Base-by-base conservation (phyloP, 148 eudicot species). In the Diospyros kaki region DNA sequence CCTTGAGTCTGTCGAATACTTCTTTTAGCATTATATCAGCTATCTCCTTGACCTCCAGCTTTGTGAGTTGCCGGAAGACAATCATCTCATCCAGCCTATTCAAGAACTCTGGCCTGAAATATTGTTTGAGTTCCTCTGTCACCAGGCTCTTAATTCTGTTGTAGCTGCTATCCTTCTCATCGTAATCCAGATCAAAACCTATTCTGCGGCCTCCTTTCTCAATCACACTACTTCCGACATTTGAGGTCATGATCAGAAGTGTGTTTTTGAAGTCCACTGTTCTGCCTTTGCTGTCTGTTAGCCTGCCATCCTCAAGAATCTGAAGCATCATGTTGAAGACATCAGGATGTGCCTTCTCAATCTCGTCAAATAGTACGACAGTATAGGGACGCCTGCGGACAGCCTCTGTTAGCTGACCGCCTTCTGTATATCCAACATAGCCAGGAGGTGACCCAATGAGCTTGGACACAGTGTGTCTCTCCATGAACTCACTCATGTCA, bases 291-390 rank as follows among this genome's bases (percentile, higher is more conserved):
- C 97, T 91, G 76, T 94, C 98, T 0, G 97, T 93, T 76, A 93
- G 58, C 79, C 98, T 84, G 6, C 98, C 98, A n/a, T 93, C 98
- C 69, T 94, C 98, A 0, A 94, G 91, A 72, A 94, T 94, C 74
- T 94, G 98, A 81, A 91, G 93, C 94, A 94, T 94, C 93, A 94
- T 85, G 73, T 91, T 91, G 79, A 94, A 91, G 53, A 94, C 97
- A 71, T 94, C 98, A 1, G 94, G 94, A 61, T 91, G 97, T 39
- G 98, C 98, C 83, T 94, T 94, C 77, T 94, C 98, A 10, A 94
- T 94, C 76, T 94, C 98, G 69, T 94, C 98, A 53, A 94, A 94
- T 11, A 94, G 90, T 1, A 91, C 94, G 0, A 94, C 88, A 0
- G 97, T 88, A 74, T 91, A 90, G 17, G 98, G 97, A 4, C 97